phyloP scores from a whole-genome alignment of 2,329 filamentous ascomycete genomes.

The Exophiala bonariae region DNA sequence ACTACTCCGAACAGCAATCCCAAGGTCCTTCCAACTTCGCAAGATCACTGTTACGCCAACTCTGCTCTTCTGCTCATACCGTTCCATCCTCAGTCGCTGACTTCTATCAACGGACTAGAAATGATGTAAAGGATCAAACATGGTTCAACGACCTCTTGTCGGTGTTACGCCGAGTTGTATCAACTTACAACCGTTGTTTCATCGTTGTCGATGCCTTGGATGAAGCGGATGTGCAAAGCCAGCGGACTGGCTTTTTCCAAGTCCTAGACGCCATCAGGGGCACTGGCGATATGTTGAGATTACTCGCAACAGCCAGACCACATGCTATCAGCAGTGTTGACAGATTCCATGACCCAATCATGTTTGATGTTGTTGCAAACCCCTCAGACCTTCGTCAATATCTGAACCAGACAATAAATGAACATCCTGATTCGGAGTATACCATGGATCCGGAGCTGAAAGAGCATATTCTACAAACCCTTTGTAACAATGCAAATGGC shows the following conservation, averaged over 20 bases:
- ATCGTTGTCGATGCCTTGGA: conserved; percentile 32
- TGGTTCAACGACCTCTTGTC: conserved; percentile 26
- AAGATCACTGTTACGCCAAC: conserved; percentile 30
- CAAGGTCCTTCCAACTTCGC: conserved; percentile 26
- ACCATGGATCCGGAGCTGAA: conserved; percentile 29
- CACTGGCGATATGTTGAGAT: conserved; percentile 8
- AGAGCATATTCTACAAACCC: conserved; percentile 27
- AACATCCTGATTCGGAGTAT: conserved; percentile 23
- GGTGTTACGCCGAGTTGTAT: conserved; percentile 22
- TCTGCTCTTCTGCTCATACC: conserved; percentile 17
- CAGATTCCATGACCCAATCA: conserved; percentile 17
- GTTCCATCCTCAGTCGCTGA: conserved; percentile 28
- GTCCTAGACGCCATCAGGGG: conserved; percentile 21
- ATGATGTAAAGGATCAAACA: conserved; percentile 22
- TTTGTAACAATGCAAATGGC: conserved; percentile 29
- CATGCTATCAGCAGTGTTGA: conserved; percentile 15
- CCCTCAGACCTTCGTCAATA: conserved; percentile 27
- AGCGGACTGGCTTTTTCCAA: conserved; percentile 22
- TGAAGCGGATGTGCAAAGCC: conserved; percentile 27
- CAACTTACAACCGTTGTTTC: conserved; percentile 24
- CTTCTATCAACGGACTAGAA: conserved; percentile 27
- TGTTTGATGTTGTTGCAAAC: conserved; percentile 22
- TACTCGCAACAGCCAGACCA: conserved; percentile 27
- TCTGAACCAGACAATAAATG: conserved; percentile 26
- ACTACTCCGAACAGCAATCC: conserved; percentile 31